Base-by-base conservation (phyloP, 768 basidiomycete genomes). In the Auriscalpium vulgare region DNA sequence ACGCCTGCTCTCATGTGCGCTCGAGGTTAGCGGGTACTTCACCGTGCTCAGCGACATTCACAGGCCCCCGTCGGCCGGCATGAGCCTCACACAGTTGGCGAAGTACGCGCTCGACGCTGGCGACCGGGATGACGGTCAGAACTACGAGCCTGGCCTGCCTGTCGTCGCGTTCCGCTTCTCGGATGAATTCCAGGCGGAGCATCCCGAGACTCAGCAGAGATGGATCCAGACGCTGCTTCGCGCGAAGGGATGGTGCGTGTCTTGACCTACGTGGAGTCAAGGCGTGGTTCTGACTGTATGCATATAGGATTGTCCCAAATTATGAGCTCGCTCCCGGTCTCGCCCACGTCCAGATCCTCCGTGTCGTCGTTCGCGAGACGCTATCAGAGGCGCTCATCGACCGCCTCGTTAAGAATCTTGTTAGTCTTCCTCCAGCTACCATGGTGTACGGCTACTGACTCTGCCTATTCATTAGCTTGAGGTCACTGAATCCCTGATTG, bases 391-490 rank as follows among this genome's bases (percentile, higher is more conserved):
- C 75, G 47, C 76, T 78, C 56, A 69, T 71, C 59, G 70, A 71
- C 56, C 72, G 81, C 52, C 76, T 93, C 19, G 69, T 92, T n/a
- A 69, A 70, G 2, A 89, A 92, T 57, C 72, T 92, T 47, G 84
- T 88, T 29, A 29, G 23, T 29, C 2, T 5, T 5, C 23, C 23
- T 29, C 23, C 5, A 29, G 23, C 23, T 29, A 5, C 5, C 23
- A 29, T 29, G 23, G 23, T 29, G 23, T 29, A 29, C 23, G 23
- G 63, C 69, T 83, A 71, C 3, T 21, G 6, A 29, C 44, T 29
- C 9, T 46, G 54, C 50, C 47, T 11, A 38, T 52, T 50, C 38
- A 36, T 46, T 58, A 87, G 78, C 71, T 90, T 29, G 80, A 85
- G 63, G 67, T 88, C 23, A 86, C 84, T 0, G 80, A 88, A 63